These are phyloP conservation scores for Fusarium circinatum DNA, from an alignment of 2,329 filamentous ascomycete genomes.

Conservation along the genomic window DNA sequence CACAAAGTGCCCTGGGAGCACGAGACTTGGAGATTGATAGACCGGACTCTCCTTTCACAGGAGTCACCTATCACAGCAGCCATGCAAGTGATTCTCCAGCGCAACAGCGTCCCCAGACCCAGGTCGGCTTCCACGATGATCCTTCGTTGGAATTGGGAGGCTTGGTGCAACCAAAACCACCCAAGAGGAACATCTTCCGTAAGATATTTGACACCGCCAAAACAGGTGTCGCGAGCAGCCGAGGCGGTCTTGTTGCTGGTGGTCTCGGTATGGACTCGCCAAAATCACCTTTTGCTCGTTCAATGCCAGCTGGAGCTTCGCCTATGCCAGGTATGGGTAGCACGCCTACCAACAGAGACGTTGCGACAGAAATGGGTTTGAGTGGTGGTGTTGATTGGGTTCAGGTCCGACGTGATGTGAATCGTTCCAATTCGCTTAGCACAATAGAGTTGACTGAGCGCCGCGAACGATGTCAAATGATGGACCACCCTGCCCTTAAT, in stretches of 20 bases:
- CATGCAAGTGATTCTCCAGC: constrained; percentile 69
- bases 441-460: constrained; percentile 87
- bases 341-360: constrained; percentile 56
- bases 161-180: constrained; percentile 77
- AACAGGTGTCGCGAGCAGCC: constrained; percentile 88
- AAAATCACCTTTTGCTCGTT: constrained; percentile 56
- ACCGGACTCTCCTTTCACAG: constrained; percentile 74
- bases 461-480: constrained; percentile 90
- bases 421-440: constrained; percentile 92
- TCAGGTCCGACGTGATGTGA: constrained; percentile 95
- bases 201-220: constrained; percentile 95
- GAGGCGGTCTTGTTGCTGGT: constrained; percentile 80
- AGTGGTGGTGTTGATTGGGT: constrained; percentile 83
- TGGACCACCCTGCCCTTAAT: constrained; percentile 88
- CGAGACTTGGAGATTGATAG: constrained; percentile 66
- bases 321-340: constrained; percentile 57
- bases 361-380: constrained; percentile 77
- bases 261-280: constrained; percentile 55
- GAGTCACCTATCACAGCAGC: constrained; percentile 91
- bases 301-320: constrained; percentile 51
- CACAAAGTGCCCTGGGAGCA: constrained; percentile 73
- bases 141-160: constrained; percentile 79
- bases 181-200: constrained; percentile 92
- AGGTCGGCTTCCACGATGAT: constrained; percentile 73
- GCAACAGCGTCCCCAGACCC: constrained; percentile 71